Evolutionary conservation across 768 basidiomycete species (phyloP).

Genomic region (Panellus pusillus): DNA sequence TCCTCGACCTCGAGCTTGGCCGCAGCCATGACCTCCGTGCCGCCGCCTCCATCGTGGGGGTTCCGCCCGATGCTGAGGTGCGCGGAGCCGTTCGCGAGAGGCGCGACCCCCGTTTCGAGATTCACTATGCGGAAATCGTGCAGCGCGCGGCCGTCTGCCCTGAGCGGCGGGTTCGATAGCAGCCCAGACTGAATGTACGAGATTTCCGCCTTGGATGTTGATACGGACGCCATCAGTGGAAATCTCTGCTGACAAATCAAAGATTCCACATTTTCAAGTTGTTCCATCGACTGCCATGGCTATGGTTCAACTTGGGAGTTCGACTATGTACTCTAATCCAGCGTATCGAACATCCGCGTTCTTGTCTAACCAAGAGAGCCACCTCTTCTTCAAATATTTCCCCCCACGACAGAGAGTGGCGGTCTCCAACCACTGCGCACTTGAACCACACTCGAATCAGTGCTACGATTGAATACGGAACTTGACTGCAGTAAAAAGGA

Average conservation of each 20-base stretch:
- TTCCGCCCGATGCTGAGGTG: conserved; percentile 67
- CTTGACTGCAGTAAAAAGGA: conserved; percentile 17
- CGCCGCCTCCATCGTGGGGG: conserved; percentile 54
- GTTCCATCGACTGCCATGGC: no score
- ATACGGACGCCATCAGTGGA: conserved; percentile 32
- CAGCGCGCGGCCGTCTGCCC: conserved; percentile 73
- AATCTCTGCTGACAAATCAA: no score
- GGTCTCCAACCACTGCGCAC: conserved; percentile 95
- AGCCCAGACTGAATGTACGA: conserved; percentile 74
- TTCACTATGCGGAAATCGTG: conserved; percentile 67
- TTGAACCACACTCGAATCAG: conserved; percentile 29
- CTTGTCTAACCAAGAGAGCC: conserved; percentile 88
- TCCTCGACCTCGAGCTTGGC: conserved; percentile 78
- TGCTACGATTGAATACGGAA: no score
- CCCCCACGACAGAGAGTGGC: conserved; percentile 87
- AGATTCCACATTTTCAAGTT: no score
- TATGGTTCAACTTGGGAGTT: neutral
- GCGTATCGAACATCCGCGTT: conserved; percentile 91
- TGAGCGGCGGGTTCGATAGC: conserved; percentile 56
- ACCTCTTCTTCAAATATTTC: conserved; percentile 78
- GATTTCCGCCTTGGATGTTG: conserved; percentile 75
- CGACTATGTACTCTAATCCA: conserved; percentile 58
- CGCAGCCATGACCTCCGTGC: conserved; percentile 79
- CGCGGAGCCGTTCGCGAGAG: conserved; percentile 87
- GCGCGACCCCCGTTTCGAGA: conserved; percentile 76